Base-by-base conservation (phyloP, 1,139 yeast species). In the Debaryomycetaceae sp. region DNA sequence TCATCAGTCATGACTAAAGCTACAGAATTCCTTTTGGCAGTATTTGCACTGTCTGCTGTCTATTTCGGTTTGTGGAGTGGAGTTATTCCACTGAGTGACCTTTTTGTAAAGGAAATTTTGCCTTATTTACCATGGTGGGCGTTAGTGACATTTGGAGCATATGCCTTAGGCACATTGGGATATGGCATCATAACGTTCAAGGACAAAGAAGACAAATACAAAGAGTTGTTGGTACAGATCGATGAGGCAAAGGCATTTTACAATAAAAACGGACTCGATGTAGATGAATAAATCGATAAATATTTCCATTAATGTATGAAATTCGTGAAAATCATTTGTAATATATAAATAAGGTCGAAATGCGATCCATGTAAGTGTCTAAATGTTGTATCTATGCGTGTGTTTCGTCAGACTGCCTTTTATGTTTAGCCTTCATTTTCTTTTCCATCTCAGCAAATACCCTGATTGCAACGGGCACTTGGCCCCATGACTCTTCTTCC, bases 361-460 rank as follows among this genome's bases (percentile, higher is more conserved):
- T 8, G 7, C 26, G 7, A 22, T 22, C 11, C 26, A 11, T 22
- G 26, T 22, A 22, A 6, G 26, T 9, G 26, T 22, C 8, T 22
- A 9, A 6, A 11, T 22, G 26, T 22, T n/a, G 26, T 22, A 22
- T 22, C 11, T 22, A 11, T 22, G 26, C 26, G 11, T 22, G 2
- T 3, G 26, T 11, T 8, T 22, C 26, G 26, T 22, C 7, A 22
- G 26, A 17, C 17, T 22, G 28, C 14, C 30, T 37, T 36, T 43
- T 42, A 41, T 45, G 48, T 47, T 64, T 71, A 38, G 67, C 64
- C 48, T 81, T 81, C 55, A 84, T 65, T 53, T 70, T 71, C 65
- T 81, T 79, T 60, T 91, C 97, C 39, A 87, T 79, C 53, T 85
- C 85, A 4, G 95, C 88, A 67, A 91, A 91, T 3, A 81, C 96